Percentiles rank a stretch among this genome's conserved stretches.
phyloP scores from a whole-genome alignment of 441 rosid genomes.

The Arabidopsis lyrata region DNA sequence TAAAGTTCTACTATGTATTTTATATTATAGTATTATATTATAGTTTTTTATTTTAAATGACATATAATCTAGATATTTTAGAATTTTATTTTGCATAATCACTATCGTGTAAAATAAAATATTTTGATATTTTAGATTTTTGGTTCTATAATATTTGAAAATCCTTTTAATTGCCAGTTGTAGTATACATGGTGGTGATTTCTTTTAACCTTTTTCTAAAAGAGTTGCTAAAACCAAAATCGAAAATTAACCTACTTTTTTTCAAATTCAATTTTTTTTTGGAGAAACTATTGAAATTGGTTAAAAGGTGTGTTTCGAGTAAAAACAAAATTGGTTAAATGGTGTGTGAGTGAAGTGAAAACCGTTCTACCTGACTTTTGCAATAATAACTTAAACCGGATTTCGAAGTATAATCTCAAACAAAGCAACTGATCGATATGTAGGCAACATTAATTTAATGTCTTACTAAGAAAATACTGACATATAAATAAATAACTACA shows the following conservation, averaged over 20 bases:
- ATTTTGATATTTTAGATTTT: no score
- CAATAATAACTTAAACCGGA: background rate
- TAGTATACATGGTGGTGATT: background rate
- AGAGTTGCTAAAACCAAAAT: background rate
- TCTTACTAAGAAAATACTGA: no score
- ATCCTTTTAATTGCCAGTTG: background rate
- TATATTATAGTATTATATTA: no score
- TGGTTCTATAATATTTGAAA: background rate
- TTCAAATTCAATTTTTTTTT: constrained; percentile 19
- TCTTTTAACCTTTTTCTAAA: background rate
- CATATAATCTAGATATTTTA: no score
- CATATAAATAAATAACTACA: no score
- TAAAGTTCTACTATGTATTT: no score
- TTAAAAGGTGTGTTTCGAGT: constrained; percentile 10
- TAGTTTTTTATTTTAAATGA: no score
- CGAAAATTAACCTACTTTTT: background rate
- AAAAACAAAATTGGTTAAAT: background rate
- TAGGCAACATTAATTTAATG: constrained; percentile 19
- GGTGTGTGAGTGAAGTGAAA: background rate
- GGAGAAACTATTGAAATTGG: background rate
- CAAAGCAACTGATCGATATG: background rate
- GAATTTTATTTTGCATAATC: no score
- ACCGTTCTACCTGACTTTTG: background rate
- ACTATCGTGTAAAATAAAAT: no score
- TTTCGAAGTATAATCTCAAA: background rate